Conservation (phyloP, 768 basidiomycete species). For the Roridomyces roridus region DNA sequence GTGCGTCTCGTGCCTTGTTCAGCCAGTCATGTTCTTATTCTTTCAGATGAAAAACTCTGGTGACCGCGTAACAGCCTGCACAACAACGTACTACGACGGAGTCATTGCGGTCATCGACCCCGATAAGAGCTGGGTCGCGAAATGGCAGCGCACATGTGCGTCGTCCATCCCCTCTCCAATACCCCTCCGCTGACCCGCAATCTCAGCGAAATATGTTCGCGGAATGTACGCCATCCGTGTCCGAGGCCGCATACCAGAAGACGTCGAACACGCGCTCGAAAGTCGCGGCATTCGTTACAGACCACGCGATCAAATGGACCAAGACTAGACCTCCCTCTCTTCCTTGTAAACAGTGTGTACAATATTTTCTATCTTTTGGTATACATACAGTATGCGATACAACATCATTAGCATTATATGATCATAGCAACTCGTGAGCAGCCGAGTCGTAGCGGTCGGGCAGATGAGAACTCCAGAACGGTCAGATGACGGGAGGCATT, state of each 20-base stretch:
- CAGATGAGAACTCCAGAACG: constrained; percentile 64
- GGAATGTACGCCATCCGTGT: constrained; percentile 96
- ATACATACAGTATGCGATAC: constrained; percentile 16
- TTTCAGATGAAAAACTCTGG: constrained; percentile 79
- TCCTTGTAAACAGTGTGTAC: background rate
- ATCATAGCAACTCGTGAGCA: constrained; percentile 69
- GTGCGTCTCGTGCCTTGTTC: constrained; percentile 57
- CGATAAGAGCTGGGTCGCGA: constrained; percentile 91
- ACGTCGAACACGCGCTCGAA: constrained; percentile 83
- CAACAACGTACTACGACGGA: constrained; percentile 93
- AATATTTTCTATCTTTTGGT: constrained; percentile 3
- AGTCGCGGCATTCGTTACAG: constrained; percentile 81
- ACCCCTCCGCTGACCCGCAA: constrained; percentile 3
- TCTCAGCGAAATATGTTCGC: constrained; percentile 82
- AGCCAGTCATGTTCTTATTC: background rate
- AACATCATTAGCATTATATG: constrained; percentile 5
- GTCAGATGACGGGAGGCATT: too few relatives aligned
- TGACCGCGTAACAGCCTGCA: constrained; percentile 86
- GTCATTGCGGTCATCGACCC: constrained; percentile 87
- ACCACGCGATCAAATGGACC: constrained; percentile 82
- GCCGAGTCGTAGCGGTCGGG: constrained; percentile 83
- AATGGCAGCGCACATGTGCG: constrained; percentile 94
- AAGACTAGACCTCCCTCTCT: constrained; percentile 55
- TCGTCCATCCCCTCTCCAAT: constrained; percentile 21
- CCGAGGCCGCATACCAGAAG: constrained; percentile 83